A percentile compares a stretch with the other conserved stretches of the same genome.
Evolutionary conservation across 805 yeast genomes (phyloP).

Genomic region (Yamadazyma sp.): DNA sequence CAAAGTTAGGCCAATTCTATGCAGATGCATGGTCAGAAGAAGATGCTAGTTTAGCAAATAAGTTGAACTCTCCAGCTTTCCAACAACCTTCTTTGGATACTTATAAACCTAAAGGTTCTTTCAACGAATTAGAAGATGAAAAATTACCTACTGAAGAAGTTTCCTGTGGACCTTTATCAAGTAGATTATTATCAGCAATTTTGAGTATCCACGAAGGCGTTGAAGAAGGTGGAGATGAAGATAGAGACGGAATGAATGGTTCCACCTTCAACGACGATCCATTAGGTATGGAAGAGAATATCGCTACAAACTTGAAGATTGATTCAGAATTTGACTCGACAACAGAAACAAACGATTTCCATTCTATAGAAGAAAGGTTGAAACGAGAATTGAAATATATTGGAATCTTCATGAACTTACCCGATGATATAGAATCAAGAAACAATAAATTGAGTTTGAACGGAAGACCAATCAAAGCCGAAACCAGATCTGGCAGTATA

Average conservation of each 20-base stretch:
- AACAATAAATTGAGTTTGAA: slow-evolving; percentile 24
- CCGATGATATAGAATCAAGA: slow-evolving; percentile 31
- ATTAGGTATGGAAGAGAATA: slow-evolving; percentile 21
- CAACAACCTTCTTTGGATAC: slow-evolving; percentile 43
- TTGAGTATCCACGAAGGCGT: slow-evolving; percentile 44
- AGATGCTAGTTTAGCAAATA: slow-evolving; percentile 48
- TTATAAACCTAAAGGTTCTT: slow-evolving; percentile 55
- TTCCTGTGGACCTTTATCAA: slow-evolving; percentile 88
- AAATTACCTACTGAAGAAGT: slow-evolving; percentile 67
- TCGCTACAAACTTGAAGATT: slow-evolving; percentile 33
- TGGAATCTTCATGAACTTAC: slow-evolving; percentile 75
- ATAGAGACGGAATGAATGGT: slow-evolving; percentile 18
- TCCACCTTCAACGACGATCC: neutral
- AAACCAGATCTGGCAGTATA: slow-evolving; percentile 23
- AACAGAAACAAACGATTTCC: slow-evolving; percentile 59
- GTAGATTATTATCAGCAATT: slow-evolving; percentile 79
- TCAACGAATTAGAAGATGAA: slow-evolving; percentile 57
- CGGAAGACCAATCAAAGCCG: slow-evolving; percentile 20
- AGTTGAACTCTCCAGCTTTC: slow-evolving; percentile 47
- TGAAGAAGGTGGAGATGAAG: slow-evolving; percentile 16
- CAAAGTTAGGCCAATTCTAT: slow-evolving; percentile 81
- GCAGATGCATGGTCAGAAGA: slow-evolving; percentile 85
- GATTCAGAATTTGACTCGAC: slow-evolving; percentile 32
- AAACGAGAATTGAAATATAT: slow-evolving; percentile 85
- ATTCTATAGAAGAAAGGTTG: slow-evolving; percentile 79